Evolutionary conservation across 179 eudicot species (phyloP), one percentile per base, ranked within the genome.

Genomic region (Gypsophila paniculata): DNA sequence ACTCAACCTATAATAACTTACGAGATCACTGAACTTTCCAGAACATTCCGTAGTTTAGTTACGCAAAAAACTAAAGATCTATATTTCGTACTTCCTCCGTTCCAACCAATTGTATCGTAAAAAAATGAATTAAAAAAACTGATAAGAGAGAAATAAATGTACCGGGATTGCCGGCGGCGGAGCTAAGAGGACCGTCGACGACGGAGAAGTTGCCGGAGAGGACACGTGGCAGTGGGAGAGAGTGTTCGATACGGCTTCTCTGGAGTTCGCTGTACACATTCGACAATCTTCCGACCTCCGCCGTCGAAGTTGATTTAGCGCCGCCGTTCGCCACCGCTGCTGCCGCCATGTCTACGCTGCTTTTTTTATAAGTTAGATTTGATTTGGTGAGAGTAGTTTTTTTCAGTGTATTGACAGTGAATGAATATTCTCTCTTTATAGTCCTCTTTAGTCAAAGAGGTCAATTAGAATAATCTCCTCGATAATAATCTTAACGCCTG

Each of bases 141-240:
- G 12, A 14, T 15, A 0, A 0, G 64, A 52, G 52, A 61, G 18
- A 52, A 42, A 62, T 7, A 39, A 3, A 21, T 8, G 64, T 2
- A 93, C 98, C 97, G 73, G 98, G 98, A 79, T 85, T 85, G 60
- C 98, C 98, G 63, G 98, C 96, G 63, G 98, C 97, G 66, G 98
- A 89, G 77, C 96, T 93, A 15, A 79, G 78, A 17, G 91, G 88
- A 13, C 98, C 98, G 42, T 89, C 91, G 39, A 88, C 86, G 69
- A 89, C 84, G 60, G 79, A 78, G 78, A 91, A 91, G 71, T 88
- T 69, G 3, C 48, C 77, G 23, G 79, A 77, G 74, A 93, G 85
- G 25, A 93, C 98, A 54, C 83, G 78, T 49, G 98, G 98, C 17
- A 93, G 79, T 15, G 96, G 90, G 32, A 93, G 93, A 8, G 88